A percentile compares a stretch with the other conserved stretches of the same genome.
phyloP scores from a whole-genome alignment of 805 yeast genomes.

The Candida mattraensis region DNA sequence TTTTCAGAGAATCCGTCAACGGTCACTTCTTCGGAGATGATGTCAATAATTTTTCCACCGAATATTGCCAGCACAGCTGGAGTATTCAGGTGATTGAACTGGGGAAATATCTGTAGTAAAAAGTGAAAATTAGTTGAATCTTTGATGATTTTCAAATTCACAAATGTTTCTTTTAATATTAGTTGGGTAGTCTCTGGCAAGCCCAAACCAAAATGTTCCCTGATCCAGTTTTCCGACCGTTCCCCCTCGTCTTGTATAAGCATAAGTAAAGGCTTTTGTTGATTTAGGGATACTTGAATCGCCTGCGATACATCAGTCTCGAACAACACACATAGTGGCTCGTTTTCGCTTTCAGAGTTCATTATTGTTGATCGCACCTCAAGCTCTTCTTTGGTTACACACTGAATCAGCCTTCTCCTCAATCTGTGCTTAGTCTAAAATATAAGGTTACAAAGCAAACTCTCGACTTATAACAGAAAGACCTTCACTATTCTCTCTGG shows the following conservation, averaged over 20 bases:
- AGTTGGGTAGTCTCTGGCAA: constrained; percentile 21
- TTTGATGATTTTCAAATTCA: constrained; percentile 42
- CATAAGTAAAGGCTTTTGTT: constrained; percentile 41
- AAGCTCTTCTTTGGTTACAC: constrained; percentile 1
- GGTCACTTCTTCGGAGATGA: constrained; percentile 37
- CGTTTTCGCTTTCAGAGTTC: no score
- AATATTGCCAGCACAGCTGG: constrained; percentile 62
- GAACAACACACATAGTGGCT: no score
- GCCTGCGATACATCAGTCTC: constrained; percentile 33
- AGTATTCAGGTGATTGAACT: constrained; percentile 33
- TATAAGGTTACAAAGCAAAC: no score
- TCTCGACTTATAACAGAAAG: no score
- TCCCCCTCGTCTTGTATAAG: constrained; percentile 31
- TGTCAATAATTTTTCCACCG: constrained; percentile 45
- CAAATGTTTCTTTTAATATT: constrained; percentile 28
- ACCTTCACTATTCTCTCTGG: no score
- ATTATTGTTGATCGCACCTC: not conserved
- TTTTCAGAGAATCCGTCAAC: constrained; percentile 30
- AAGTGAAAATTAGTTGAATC: constrained; percentile 44
- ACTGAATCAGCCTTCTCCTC: not conserved
- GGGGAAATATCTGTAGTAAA: constrained; percentile 58
- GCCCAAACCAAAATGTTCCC: constrained; percentile 16
- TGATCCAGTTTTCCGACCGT: constrained; percentile 26
- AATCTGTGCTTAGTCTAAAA: no score
- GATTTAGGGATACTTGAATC: constrained; percentile 38